Percentiles rank a stretch among this genome's conserved stretches.
These are phyloP conservation scores for Aspergillus sp. DNA, from an alignment of 2,329 filamentous ascomycete genomes.

Conservation along the genomic window DNA sequence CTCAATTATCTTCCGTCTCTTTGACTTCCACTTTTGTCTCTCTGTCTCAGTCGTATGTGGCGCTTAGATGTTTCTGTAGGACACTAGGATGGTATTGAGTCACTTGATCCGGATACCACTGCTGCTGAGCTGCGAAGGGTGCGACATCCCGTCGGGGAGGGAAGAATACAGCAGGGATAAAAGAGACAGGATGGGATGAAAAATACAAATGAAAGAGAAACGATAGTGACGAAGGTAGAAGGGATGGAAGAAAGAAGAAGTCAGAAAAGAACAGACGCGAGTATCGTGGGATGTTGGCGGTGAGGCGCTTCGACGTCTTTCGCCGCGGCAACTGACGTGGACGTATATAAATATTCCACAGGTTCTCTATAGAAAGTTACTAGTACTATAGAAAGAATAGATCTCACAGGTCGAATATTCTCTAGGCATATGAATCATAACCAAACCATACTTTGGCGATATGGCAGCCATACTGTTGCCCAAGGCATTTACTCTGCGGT, in stretches of 20 bases:
- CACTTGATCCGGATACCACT: conserved; percentile 10
- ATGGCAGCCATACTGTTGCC: neutral
- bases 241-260: conserved; percentile 2
- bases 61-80: conserved; percentile 18
- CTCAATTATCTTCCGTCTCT: no score
- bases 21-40: neutral
- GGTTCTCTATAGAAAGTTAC: no score
- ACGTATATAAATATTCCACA: neutral
- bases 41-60: conserved; percentile 15
- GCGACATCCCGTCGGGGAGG: conserved; percentile 19
- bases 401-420: neutral
- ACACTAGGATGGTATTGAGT: conserved; percentile 13
- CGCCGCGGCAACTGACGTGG: neutral
- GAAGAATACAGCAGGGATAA: neutral
- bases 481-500: neutral
- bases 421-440: neutral
- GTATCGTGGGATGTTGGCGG: neutral
- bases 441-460: neutral
- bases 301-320: neutral
- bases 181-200: conserved; percentile 4
- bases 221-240: conserved; percentile 1
- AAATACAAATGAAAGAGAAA: conserved; percentile 6
- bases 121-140: conserved; percentile 9
- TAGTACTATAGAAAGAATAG: no score
- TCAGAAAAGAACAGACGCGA: conserved; percentile 3